phyloP scores from a whole-genome alignment of 805 yeast genomes.

The Sugiyamaella boreocaroliniensis region DNA sequence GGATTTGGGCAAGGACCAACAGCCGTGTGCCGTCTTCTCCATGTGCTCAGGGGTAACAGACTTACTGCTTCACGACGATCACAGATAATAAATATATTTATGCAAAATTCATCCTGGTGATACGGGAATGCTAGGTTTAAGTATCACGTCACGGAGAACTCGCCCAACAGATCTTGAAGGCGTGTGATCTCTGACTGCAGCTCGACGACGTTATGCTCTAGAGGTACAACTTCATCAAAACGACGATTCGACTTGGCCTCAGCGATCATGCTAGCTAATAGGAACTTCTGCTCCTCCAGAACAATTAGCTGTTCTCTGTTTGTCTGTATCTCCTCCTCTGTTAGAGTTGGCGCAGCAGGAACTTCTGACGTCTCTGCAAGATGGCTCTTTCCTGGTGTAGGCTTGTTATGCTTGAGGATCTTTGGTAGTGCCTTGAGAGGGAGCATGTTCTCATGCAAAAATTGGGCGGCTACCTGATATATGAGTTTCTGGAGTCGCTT shows the following conservation, averaged over 20 bases:
- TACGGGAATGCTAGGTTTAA: too few relatives aligned
- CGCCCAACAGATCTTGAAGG: conserved; percentile 47
- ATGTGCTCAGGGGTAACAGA: too few relatives aligned
- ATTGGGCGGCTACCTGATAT: conserved; percentile 48
- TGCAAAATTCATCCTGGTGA: too few relatives aligned
- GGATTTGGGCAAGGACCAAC: background rate
- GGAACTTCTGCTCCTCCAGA: conserved; percentile 70
- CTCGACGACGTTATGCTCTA: conserved; percentile 54
- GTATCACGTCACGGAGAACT: conserved; percentile 31
- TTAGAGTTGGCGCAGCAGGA: conserved; percentile 3
- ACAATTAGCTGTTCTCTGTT: conserved; percentile 74
- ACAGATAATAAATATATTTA: too few relatives aligned
- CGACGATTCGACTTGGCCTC: conserved; percentile 59
- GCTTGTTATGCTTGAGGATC: conserved; percentile 26
- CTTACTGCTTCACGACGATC: too few relatives aligned
- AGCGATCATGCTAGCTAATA: conserved; percentile 59
- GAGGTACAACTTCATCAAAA: conserved; percentile 66
- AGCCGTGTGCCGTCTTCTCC: too few relatives aligned
- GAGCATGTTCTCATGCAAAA: conserved; percentile 60
- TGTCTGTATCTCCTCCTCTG: conserved; percentile 34
- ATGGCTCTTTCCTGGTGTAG: conserved; percentile 2
- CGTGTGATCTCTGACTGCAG: conserved; percentile 39
- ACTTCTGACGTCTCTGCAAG: background rate
- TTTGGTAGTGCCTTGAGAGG: conserved; percentile 56
- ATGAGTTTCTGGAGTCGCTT: conserved; percentile 46